Percentiles rank a stretch among this genome's conserved stretches.
Conservation (phyloP, 257 asterid species). For the Verbascum thapsus region DNA sequence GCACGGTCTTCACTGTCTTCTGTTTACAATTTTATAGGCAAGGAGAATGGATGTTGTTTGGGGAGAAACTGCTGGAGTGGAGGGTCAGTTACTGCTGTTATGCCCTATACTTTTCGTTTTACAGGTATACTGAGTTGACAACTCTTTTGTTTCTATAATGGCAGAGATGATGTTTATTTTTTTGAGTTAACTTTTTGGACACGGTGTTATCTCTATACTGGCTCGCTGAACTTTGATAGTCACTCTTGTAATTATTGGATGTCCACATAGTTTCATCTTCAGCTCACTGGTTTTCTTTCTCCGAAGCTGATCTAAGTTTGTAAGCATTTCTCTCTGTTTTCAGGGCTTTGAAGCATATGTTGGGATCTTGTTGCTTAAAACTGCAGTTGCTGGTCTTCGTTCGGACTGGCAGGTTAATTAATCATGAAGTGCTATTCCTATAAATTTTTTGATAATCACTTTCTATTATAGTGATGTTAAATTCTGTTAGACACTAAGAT, state of each 20-base stretch:
- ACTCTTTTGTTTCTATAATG: not conserved
- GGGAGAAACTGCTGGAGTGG: conserved; percentile 98
- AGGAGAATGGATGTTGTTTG: conserved; percentile 98
- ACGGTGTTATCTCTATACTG: not conserved
- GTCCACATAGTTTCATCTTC: not conserved
- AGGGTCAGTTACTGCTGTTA: conserved; percentile 78
- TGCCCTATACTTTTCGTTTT: conserved; percentile 73
- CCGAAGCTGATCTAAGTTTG: conserved; percentile 2
- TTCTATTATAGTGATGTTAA: not conserved
- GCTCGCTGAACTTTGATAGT: conserved; percentile 24
- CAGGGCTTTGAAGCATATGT: conserved; percentile 94
- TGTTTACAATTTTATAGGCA: conserved; percentile 53
- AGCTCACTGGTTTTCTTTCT: not conserved
- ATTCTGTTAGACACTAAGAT: not conserved
- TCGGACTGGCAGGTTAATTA: conserved; percentile 90
- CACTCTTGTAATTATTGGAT: conserved; percentile 19
- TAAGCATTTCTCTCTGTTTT: conserved; percentile 26
- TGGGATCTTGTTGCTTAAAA: conserved; percentile 81
- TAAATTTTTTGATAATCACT: not conserved
- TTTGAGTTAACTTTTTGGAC: too few relatives aligned
- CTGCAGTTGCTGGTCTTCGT: conserved; percentile 66
- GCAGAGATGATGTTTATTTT: not conserved
- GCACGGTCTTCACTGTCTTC: conserved; percentile 7
- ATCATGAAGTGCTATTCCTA: not conserved
- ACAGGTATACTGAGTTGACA: conserved; percentile 55